A percentile compares a stretch with the other conserved stretches of the same genome.
These are phyloP conservation scores for Penicillium coffeae DNA, from an alignment of 495 filamentous ascomycete species.

Conservation along the genomic window DNA sequence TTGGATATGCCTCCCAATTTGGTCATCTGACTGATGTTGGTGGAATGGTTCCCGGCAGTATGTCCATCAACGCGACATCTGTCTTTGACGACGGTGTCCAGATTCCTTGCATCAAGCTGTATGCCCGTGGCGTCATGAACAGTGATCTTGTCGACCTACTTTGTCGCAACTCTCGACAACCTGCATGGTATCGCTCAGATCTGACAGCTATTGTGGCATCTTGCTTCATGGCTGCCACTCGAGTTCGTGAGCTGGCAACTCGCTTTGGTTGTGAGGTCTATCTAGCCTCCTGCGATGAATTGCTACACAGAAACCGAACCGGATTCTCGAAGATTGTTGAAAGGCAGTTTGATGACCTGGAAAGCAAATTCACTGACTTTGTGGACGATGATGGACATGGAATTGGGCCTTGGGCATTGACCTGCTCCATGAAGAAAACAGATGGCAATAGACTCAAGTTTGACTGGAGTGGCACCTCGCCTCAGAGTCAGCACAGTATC, in stretches of 20 bases:
- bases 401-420: slow-evolving; percentile 44
- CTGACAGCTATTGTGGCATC: slow-evolving; percentile 45
- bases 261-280: slow-evolving; percentile 43
- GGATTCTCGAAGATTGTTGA: slow-evolving; percentile 44
- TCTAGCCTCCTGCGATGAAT: slow-evolving; percentile 38
- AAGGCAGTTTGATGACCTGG: slow-evolving; percentile 38
- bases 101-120: slow-evolving; percentile 49
- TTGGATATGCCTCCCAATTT: slow-evolving; percentile 50
- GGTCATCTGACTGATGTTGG: slow-evolving; percentile 51
- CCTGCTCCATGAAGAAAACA: slow-evolving; percentile 44
- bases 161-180: slow-evolving; percentile 46
- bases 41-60: slow-evolving; percentile 48
- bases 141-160: slow-evolving; percentile 40
- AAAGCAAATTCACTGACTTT: slow-evolving; percentile 45
- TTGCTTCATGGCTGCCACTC: slow-evolving; percentile 41
- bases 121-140: slow-evolving; percentile 41
- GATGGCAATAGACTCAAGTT: slow-evolving; percentile 35
- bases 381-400: slow-evolving; percentile 52
- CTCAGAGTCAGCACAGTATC: slow-evolving; percentile 46
- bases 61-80: slow-evolving; percentile 48
- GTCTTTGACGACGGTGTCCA: slow-evolving; percentile 52
- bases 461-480: slow-evolving; percentile 47
- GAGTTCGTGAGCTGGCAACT: slow-evolving; percentile 41
- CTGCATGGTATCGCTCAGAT: slow-evolving; percentile 49
- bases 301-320: slow-evolving; percentile 41